phyloP scores from a whole-genome alignment of 2,329 filamentous ascomycete genomes.

The Fusarium incarnatum region DNA sequence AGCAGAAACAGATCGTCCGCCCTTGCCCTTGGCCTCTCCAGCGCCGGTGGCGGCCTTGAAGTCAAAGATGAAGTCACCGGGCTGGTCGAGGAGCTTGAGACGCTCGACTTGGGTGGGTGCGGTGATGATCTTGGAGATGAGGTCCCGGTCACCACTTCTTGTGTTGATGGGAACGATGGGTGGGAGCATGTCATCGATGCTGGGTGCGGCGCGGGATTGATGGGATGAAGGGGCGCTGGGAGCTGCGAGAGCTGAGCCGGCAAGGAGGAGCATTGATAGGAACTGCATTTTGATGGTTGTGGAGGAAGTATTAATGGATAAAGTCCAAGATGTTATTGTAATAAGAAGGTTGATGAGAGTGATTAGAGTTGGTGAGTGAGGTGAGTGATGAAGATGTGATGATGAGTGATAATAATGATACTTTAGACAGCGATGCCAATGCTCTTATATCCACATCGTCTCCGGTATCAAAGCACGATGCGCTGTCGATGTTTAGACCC shows the following conservation, averaged over 20 bases:
- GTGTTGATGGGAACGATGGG: constrained; percentile 28
- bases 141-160: constrained; percentile 35
- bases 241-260: constrained; percentile 15
- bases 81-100: constrained; percentile 42
- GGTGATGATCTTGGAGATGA: constrained; percentile 48
- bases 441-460: neutral
- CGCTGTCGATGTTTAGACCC: neutral
- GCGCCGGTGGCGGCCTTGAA: constrained; percentile 1
- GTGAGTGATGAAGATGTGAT: neutral
- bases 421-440: neutral
- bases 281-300: neutral
- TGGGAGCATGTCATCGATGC: constrained; percentile 20
- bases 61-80: constrained; percentile 19
- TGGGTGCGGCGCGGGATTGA: neutral
- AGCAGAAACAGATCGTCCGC: constrained; percentile 7
- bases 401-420: neutral
- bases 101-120: constrained; percentile 49
- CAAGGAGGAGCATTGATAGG: neutral
- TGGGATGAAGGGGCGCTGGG: constrained; percentile 4
- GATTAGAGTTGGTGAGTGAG: neutral
- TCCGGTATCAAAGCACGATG: neutral
- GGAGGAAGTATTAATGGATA: rapidly evolving
- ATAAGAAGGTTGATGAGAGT: no score
- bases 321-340: no score
- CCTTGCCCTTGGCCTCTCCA: constrained; percentile 8